phyloP scores from a whole-genome alignment of 2,329 filamentous ascomycete species.

The Trichoderma semiorbis region DNA sequence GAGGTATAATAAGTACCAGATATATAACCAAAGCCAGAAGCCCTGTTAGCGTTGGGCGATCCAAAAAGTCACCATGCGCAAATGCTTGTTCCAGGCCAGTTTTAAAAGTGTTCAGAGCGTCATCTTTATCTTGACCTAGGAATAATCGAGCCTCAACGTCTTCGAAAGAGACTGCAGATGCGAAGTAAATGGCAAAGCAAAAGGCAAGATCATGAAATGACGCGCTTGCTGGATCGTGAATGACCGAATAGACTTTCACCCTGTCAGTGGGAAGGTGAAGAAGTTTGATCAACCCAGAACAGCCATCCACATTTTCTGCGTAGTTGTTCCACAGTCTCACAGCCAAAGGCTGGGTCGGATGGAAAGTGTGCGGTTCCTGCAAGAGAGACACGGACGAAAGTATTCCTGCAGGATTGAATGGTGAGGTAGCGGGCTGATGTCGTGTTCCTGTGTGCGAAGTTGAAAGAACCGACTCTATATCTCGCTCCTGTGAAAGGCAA shows the following conservation, averaged over 20 bases:
- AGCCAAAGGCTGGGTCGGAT: neutral
- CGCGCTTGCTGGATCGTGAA: neutral
- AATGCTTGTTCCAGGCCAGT: neutral
- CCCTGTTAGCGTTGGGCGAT: neutral
- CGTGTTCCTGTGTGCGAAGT: neutral
- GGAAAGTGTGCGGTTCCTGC: neutral
- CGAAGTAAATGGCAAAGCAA: neutral
- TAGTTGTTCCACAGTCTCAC: neutral
- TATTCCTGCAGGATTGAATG: neutral
- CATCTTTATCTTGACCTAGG: neutral
- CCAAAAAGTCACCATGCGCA: neutral
- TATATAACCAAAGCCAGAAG: neutral
- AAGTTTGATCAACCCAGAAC: neutral
- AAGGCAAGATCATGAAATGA: neutral
- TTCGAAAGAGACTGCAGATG: neutral
- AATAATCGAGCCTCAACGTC: neutral
- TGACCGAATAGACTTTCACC: neutral
- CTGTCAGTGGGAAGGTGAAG: neutral
- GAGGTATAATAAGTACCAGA: neutral
- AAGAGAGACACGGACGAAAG: neutral
- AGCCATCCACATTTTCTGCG: neutral
- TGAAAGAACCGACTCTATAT: neutral
- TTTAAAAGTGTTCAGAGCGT: neutral
- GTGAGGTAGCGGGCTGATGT: neutral
- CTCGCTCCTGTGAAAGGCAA: neutral